A percentile compares a stretch with the other conserved stretches of the same genome.
Evolutionary conservation across 768 basidiomycete species (phyloP).

Genomic region (Serendipita sp.): DNA sequence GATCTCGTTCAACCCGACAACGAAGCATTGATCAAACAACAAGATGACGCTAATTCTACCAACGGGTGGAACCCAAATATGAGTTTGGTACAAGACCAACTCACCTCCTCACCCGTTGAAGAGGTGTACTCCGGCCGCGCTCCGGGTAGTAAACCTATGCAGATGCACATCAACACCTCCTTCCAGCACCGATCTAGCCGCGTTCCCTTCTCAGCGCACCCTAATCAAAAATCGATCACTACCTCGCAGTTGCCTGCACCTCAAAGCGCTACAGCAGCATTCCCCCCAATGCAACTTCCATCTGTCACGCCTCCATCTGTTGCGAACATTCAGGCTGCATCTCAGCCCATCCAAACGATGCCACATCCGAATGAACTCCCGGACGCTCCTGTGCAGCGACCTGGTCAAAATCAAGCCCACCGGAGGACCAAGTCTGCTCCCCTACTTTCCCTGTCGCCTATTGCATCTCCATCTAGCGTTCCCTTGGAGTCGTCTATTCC

Average conservation of each 20-base stretch:
- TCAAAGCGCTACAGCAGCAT: conserved; percentile 7
- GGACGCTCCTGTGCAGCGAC: background rate
- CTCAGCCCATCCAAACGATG: background rate
- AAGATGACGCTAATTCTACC: background rate
- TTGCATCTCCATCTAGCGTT: background rate
- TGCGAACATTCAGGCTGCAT: background rate
- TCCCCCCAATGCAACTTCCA: conserved; percentile 6
- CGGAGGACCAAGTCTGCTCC: conserved; percentile 2
- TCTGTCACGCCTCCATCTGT: background rate
- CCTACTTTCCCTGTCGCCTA: background rate
- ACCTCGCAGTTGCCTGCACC: background rate
- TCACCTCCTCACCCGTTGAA: conserved; percentile 6
- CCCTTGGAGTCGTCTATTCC: background rate
- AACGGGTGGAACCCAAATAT: background rate
- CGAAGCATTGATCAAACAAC: conserved; percentile 4
- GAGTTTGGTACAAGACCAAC: background rate
- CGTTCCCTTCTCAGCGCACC: background rate
- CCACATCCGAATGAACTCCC: background rate
- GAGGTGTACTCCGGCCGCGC: background rate
- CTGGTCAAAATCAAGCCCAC: background rate
- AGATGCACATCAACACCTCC: conserved; percentile 6
- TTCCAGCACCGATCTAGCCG: background rate
- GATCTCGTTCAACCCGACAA: background rate
- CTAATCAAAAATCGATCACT: background rate
- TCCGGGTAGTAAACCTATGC: background rate